phyloP scores from a whole-genome alignment of 106 monocot species.

The Iris macrosiphon region DNA sequence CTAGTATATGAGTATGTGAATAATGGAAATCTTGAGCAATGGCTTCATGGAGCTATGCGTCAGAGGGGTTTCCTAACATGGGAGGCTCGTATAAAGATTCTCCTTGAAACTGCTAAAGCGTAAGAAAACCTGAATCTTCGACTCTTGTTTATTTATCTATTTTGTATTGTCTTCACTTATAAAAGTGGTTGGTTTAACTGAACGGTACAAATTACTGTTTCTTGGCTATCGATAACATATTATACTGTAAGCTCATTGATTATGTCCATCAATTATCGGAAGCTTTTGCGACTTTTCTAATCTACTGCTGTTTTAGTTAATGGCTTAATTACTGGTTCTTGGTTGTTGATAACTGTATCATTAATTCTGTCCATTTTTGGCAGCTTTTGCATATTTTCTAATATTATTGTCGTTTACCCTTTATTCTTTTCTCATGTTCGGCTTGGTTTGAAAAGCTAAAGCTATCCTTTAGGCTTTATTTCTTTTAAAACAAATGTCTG shows the following conservation, averaged over 20 bases:
- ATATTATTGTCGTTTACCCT: too few species aligned
- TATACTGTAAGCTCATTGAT: neutral
- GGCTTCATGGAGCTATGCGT: slow-evolving; percentile 91
- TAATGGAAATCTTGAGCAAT: slow-evolving; percentile 93
- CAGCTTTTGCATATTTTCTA: too few species aligned
- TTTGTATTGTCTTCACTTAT: neutral
- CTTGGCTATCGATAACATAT: neutral
- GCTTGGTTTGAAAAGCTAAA: neutral
- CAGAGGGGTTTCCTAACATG: slow-evolving; percentile 76
- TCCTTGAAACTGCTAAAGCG: slow-evolving; percentile 94
- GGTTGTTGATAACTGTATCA: too few species aligned
- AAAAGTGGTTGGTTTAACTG: neutral
- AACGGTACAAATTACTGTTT: neutral
- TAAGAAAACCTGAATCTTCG: too few species aligned
- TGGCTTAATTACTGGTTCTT: too few species aligned
- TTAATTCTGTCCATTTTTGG: too few species aligned
- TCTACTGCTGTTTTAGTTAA: too few species aligned
- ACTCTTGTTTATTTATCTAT: neutral
- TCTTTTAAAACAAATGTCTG: neutral
- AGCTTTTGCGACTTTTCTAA: too few species aligned
- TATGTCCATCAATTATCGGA: neutral
- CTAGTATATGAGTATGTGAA: slow-evolving; percentile 94
- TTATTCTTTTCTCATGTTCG: neutral
- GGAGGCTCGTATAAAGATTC: slow-evolving; percentile 89
- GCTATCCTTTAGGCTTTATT: neutral